Base-by-base conservation (phyloP, 2,329 filamentous ascomycete genomes). In the Fusarium aywerte region DNA sequence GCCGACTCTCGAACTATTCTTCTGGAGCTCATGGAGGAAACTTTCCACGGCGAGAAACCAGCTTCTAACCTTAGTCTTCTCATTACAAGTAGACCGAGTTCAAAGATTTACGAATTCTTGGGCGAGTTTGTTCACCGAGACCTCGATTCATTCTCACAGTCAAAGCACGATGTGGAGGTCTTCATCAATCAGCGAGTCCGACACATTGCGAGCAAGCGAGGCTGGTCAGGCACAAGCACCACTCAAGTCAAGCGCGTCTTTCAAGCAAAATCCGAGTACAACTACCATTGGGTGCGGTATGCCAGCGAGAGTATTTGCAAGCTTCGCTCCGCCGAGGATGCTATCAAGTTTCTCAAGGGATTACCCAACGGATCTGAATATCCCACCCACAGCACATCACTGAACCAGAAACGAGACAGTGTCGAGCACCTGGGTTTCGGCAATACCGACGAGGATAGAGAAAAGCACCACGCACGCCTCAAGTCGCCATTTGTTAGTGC, bases 231-330 rank as follows among this genome's bases (percentile, higher is more conserved):
- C 15, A 67, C 60, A 38, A 43, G 62, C n/a, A 59, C 59, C 25
- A 33, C 47, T 1, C 51, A 71, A 31, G 47, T 73, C 13, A 57
- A 43, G 7, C 36, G 62, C 10, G 61, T 68, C 7, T 69, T 75
- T 8, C 43, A 53, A 38, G 43, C 62, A 15, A 74, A 69, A 36
- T 65, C 67, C 7, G 65, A 67, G 43, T 62, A 65, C 10, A 74
- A 58, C 13, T 74, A 74, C 21, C 58, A 74, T 13, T 74, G 69
- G 70, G 53, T 73, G 21, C 67, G 68, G 27, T 62, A 68, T 23
- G 71, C 68, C 13, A 71, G 72, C 27, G 40, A 62, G 40, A 69
- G 69, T 27, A 62, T 74, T 2, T 58, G 66, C 18, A 33, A 45
- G 12, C 36, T 64, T 25, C 51, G 55, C 23, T 69, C 68, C 7